Base-by-base conservation (phyloP, 441 rosid species). In the Jatropha podagrica region DNA sequence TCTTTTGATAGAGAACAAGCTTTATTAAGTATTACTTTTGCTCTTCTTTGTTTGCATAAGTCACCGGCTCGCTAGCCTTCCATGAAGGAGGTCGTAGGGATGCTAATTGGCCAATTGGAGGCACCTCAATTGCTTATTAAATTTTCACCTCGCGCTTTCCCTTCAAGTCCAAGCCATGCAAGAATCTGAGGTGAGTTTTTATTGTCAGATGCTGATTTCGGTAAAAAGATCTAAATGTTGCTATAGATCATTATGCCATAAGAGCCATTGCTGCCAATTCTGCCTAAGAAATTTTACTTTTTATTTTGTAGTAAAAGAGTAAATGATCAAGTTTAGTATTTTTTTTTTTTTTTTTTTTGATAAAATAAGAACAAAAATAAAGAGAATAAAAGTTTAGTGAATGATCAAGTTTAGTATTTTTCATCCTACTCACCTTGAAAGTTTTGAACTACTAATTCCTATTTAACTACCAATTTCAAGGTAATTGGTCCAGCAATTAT, bases 41-140 rank as follows among this genome's bases (percentile, higher is more conserved):
- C 98, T 17, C 74, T 95, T 44, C 88, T 87, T 40, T 95, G 99
- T 81, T 80, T 95, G 91, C 99, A 95, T 75, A 93, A 85, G 76
- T 88, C 91, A 2, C 97, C 99, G 12, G 71, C 77, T 17, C 81
- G 81, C 5, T 83, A 98, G 54, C 99, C 96, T 17, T 89, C 91
- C 0, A 91, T 93, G 96, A 85, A 87, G 79, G 97, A 93, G 76
- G 93, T 83, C 44, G 95, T 90, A 69, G 88, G 81, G 18, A 91
- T 95, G 90, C 90, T 95, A 10, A 85, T 87, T 0, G 93, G 96
- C 18, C 84, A 78, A 38, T 72, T 65, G 11, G 89, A 83, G 37
- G 79, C 86, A 6, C 99, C 97, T 4, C 85, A 87, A 65, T 69
- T 93, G 56, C 98, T 98, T 0, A 63, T 83, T 9, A 98, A 95